Conservation (phyloP, 768 basidiomycete genomes). For the Tulasnella calospora region DNA sequence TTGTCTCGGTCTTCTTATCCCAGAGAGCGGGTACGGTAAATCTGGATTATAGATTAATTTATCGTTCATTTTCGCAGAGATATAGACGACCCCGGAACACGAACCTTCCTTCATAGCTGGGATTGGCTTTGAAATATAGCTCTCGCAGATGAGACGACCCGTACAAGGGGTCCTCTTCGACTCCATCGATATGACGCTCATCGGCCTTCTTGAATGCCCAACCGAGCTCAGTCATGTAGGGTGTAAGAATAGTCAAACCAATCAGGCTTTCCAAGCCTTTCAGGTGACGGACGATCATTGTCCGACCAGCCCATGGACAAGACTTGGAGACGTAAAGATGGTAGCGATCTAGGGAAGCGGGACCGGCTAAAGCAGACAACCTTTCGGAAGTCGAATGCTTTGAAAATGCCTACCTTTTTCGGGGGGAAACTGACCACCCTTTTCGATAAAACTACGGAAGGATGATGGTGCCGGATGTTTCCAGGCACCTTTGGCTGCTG, state of each 20-base stretch:
- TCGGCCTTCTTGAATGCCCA: constrained; percentile 81
- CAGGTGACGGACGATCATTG: constrained; percentile 81
- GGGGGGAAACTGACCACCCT: constrained; percentile 39
- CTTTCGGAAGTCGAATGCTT: neutral
- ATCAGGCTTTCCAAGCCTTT: constrained; percentile 87
- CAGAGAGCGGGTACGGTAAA: constrained; percentile 89
- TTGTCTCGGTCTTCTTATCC: constrained; percentile 81
- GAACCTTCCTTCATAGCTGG: constrained; percentile 65
- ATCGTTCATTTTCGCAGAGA: neutral
- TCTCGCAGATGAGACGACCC: constrained; percentile 70
- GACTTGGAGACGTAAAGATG: constrained; percentile 31
- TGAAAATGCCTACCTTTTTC: constrained; percentile 38
- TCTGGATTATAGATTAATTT: constrained; percentile 32
- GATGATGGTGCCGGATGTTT: constrained; percentile 29
- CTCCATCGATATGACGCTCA: constrained; percentile 52
- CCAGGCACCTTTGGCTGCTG: neutral
- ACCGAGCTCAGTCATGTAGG: constrained; percentile 74
- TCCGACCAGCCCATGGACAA: constrained; percentile 93
- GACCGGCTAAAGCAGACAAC: neutral
- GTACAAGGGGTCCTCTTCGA: constrained; percentile 72
- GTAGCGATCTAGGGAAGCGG: neutral
- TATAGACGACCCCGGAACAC: constrained; percentile 25
- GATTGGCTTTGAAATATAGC: constrained; percentile 72
- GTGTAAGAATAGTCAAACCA: constrained; percentile 79
- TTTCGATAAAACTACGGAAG: constrained; percentile 41